Evolutionary conservation across 169 alveolate species (phyloP).

Genomic region (Eimeria necatrix): DNA sequence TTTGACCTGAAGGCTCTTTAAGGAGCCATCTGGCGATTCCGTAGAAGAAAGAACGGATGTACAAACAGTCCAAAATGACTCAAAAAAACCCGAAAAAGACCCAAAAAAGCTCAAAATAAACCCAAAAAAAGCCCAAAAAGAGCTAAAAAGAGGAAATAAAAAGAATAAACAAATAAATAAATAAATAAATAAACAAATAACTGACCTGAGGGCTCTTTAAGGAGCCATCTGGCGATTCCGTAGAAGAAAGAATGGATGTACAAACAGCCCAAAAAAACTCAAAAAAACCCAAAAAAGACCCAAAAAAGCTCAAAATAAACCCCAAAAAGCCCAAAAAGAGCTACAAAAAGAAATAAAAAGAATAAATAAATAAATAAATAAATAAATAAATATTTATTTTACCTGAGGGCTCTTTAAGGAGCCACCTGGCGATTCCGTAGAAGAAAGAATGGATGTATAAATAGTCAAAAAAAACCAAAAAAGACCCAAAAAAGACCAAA

Average conservation of each 20-base stretch:
- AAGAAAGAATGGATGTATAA: neutral
- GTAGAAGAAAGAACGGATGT: neutral
- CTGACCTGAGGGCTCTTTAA: neutral
- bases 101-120: neutral
- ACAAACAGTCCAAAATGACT: no score
- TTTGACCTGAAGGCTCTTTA: neutral
- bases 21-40: neutral
- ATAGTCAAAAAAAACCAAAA: neutral
- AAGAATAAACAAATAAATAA: no score
- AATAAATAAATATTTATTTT: neutral
- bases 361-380: no score
- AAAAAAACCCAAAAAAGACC: no score
- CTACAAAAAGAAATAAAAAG: no score
- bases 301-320: neutral
- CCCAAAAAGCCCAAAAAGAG: no score
- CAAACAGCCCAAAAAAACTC: no score
- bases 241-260: neutral
- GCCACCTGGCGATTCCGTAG: neutral
- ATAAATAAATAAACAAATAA: no score
- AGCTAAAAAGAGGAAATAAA: no score
- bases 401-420: neutral
- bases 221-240: neutral
- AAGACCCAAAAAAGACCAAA: constrained; percentile 34
- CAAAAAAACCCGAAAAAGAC: no score
- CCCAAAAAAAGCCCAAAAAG: no score